These are phyloP conservation scores for Solanum peruvianum DNA, from an alignment of 257 asterid species.

Conservation along the genomic window DNA sequence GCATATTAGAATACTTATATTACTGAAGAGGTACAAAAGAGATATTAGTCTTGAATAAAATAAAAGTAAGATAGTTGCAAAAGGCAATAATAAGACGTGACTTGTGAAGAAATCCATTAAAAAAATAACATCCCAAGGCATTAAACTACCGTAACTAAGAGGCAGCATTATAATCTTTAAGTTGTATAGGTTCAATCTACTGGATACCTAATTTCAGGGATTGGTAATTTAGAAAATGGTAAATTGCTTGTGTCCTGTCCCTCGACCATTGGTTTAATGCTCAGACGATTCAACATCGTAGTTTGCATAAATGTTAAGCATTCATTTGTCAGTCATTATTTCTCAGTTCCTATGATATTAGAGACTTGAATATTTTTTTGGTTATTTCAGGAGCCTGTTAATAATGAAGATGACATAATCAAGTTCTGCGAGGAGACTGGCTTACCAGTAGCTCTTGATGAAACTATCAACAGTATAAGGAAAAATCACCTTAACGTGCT, in stretches of 20 bases:
- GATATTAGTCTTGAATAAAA: not conserved
- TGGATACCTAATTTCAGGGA: not conserved
- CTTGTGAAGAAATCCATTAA: not conserved
- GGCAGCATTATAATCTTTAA: not conserved
- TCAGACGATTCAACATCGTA: not conserved
- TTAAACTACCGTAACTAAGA: not conserved
- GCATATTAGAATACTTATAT: not conserved
- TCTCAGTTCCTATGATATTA: not conserved
- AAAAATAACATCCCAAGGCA: not conserved
- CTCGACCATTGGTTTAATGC: not conserved
- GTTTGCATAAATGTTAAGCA: not conserved
- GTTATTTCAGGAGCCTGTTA: constrained; percentile 78
- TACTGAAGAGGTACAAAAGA: not conserved
- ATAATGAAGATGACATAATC: constrained; percentile 54
- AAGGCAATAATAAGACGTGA: not conserved
- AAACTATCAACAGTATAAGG: constrained; percentile 47
- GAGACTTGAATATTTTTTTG: not conserved
- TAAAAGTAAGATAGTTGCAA: not conserved
- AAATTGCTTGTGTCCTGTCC: not conserved
- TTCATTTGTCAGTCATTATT: not conserved
- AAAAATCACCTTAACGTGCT: constrained; percentile 45
- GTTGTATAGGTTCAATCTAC: not conserved
- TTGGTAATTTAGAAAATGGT: not conserved
- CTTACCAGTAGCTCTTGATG: constrained; percentile 90
- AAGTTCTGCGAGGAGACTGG: constrained; percentile 82